Evolutionary conservation across 2,329 filamentous ascomycete genomes (phyloP).

Genomic region (Blastomyces parvus): DNA sequence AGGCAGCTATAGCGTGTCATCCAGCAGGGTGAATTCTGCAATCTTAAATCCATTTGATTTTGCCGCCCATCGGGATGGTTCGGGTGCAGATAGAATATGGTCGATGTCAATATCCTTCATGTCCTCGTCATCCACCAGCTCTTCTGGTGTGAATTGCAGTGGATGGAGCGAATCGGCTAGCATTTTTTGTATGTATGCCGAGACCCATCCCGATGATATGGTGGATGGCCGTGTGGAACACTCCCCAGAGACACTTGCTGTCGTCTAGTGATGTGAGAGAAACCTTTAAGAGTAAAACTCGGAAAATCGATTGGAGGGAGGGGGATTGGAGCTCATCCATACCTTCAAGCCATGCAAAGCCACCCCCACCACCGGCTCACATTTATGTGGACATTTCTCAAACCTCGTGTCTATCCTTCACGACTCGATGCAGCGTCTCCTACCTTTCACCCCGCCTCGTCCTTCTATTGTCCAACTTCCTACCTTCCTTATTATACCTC

Average conservation of each 20-base stretch:
- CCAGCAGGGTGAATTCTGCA: not conserved
- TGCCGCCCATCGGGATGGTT: not conserved
- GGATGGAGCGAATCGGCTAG: slow-evolving; percentile 1
- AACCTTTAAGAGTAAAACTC: not conserved
- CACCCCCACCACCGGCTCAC: not conserved
- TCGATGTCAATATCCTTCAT: slow-evolving; percentile 1
- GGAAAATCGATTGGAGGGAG: not conserved
- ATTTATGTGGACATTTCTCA: not conserved
- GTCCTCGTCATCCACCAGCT: not conserved
- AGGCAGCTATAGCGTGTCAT: not conserved
- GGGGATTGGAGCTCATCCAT: not conserved
- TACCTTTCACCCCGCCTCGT: not conserved
- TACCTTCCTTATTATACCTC: not conserved
- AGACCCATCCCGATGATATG: not conserved
- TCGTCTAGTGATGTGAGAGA: not conserved
- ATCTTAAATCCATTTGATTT: not conserved
- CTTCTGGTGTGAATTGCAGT: not conserved
- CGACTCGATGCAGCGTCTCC: not conserved
- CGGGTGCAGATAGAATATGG: not conserved
- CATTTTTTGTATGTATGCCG: not conserved
- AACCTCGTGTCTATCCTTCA: not conserved
- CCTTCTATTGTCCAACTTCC: not conserved
- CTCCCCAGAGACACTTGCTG: not conserved
- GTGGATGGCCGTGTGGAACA: not conserved
- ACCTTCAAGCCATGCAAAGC: not conserved